Evolutionary conservation across 352 stramenopile genomes (phyloP), one percentile per base, ranked within the genome.

Genomic region (Phytopythium oedochilum): DNA sequence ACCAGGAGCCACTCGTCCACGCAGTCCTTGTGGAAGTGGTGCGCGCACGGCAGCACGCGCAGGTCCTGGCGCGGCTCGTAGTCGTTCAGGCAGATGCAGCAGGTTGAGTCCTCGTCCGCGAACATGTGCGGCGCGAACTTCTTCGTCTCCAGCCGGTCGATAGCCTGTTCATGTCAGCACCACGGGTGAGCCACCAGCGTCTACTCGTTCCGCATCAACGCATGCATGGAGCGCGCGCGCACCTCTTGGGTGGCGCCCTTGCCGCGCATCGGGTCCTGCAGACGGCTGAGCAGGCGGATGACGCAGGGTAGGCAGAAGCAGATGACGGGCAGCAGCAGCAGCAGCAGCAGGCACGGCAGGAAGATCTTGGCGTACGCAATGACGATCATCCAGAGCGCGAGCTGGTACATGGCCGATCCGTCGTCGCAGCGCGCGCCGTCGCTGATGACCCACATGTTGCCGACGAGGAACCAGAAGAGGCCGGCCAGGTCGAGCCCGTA

Each of bases 1-100:
- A 95, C 86, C 28, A 90, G 39, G 15, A 96, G 73, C 86, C 86
- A 96, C 64, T 93, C 84, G 68, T 96, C 86, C 31, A 95, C 82
- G 52, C 86, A 96, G n/a, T 94, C 84, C 61, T 89, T 88, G 63
- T 95, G 86, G 68, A 99, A 99, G 60, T 96, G 86, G 68, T 99
- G 97, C n/a, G 84, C 60, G 64, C 97, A 99, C 12, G 94, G 94
- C 54, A 99, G 69, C 32, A 98, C 78, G 38, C 95, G 83, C 29
- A 99, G 73, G 14, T 89, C 68, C 68, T 99, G 95, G 22, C 86
- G 71, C 0, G 57, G 14, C 39, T 90, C 82, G 64, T 97, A 97
- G 40, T 97, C 75, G 58, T 91, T 94, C 22, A 97, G 59, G 50
- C 89, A 97, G 60, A 97, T 96, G 63, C 88, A 92, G 75, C 92